Base-by-base conservation (phyloP, 208 protist genomes). In the Trypanosoma caninum region DNA sequence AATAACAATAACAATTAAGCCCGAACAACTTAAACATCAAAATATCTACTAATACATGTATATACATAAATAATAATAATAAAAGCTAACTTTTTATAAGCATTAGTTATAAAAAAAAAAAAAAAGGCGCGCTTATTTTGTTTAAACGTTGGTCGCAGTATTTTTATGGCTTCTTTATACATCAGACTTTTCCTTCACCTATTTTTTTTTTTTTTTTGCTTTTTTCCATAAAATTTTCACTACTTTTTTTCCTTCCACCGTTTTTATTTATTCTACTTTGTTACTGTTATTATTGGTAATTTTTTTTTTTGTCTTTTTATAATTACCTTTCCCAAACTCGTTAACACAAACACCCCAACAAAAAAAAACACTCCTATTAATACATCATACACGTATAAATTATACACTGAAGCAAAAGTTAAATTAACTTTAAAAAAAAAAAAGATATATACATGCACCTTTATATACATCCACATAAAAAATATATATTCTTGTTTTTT, bases 21-120 rank as follows among this genome's bases (percentile, higher is more conserved):
- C 7, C 13, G 34, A 38, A 38, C 34, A 7, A 38, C 13, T n/a
- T n/a, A n/a, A n/a, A n/a, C 9, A 38, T 38, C 34, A 10, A 46
- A 46, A 46, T 7, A 46, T 6, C 13, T 46, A 46, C 8, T 23
- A 23, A 46, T 6, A 46, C 22, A 46, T 23, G 22, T 46, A 46
- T 6, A 46, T 46, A 46, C 13, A 46, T 46, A 46, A 46, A 46
- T 46, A 46, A 46, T 46, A 46, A 46, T 46, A 46, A 46, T 23
- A 10, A 40, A 40, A 40, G n/a, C n/a, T n/a, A n/a, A n/a, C n/a
- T n/a, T n/a, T n/a, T n/a, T n/a, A n/a, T n/a, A n/a, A n/a, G n/a
- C n/a, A n/a, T n/a, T n/a, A n/a, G 40, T 3, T 3, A 44, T 18
- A 31, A 14, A 23, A 22, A 54, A 33, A 40, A 33, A 40, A 6